A percentile compares a stretch with the other conserved stretches of the same genome.
phyloP scores from a whole-genome alignment of 1,284 basidiomycete genomes.

The Microbotryum saponariae region DNA sequence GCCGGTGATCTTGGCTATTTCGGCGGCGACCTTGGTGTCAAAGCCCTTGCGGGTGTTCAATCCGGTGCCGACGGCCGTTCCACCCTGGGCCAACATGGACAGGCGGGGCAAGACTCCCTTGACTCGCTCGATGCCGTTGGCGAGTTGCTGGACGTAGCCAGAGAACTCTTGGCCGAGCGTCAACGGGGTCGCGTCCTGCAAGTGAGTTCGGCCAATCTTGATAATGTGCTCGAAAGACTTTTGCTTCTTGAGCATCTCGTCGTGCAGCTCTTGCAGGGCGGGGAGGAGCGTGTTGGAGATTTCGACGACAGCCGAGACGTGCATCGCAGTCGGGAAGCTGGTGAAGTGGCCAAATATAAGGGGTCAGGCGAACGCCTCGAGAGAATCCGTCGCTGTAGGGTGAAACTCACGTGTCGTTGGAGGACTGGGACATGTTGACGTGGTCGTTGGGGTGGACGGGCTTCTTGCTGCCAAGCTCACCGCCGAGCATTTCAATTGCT shows the following conservation, averaged over 20 bases:
- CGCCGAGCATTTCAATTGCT: constrained; percentile 94
- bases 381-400: neutral
- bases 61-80: constrained; percentile 96
- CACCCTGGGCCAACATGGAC: constrained; percentile 89
- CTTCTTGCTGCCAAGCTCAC: constrained; percentile 88
- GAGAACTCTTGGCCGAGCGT: constrained; percentile 98
- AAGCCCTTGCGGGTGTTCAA: constrained; percentile 96
- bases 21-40: constrained; percentile 84
- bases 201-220: constrained; percentile 97
- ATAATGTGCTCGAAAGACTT: constrained; percentile 81
- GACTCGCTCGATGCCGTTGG: constrained; percentile 82
- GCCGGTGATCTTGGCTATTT: constrained; percentile 87
- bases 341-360: neutral
- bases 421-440: constrained; percentile 98
- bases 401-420: constrained; percentile 78
- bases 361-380: neutral
- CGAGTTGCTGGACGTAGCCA: constrained; percentile 92
- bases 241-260: constrained; percentile 74
- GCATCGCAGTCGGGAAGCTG: constrained; percentile 99
- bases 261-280: constrained; percentile 71
- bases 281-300: constrained; percentile 74
- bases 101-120: constrained; percentile 77
- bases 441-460: constrained; percentile 99
- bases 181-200: constrained; percentile 95
- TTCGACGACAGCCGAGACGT: constrained; percentile 90